Conservation (phyloP, 257 asterid species). For the Coffea canephora region DNA sequence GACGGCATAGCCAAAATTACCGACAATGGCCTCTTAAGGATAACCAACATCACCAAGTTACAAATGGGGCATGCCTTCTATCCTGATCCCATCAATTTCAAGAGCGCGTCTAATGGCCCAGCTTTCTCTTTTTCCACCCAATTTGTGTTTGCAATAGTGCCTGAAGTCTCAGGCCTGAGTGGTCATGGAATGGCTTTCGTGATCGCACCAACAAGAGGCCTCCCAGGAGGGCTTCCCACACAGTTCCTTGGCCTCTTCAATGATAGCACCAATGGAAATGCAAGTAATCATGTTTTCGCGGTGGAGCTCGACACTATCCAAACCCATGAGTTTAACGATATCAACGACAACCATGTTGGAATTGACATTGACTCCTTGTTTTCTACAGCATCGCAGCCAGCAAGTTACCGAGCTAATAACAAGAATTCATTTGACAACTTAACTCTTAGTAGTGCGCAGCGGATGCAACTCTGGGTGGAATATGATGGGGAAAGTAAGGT, state of each 20-base stretch:
- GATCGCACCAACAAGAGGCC: no score
- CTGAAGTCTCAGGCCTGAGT: no score
- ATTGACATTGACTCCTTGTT: constrained; percentile 44
- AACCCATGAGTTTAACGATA: constrained; percentile 40
- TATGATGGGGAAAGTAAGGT: constrained; percentile 25
- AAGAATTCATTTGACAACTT: constrained; percentile 30
- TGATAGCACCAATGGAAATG: constrained; percentile 39
- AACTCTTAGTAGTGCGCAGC: constrained; percentile 36
- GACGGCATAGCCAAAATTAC: no score
- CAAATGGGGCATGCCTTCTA: no score
- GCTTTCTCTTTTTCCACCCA: no score
- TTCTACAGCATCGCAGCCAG: constrained; percentile 24
- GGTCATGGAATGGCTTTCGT: no score
- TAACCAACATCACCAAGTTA: no score
- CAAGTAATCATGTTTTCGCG: constrained; percentile 29
- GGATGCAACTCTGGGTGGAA: constrained; percentile 60
- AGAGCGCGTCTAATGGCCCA: no score
- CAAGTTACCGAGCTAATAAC: constrained; percentile 35
- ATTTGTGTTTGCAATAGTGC: no score
- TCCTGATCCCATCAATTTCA: no score
- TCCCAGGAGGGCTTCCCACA: constrained; percentile 11
- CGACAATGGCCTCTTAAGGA: no score
- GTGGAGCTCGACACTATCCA: constrained; percentile 41
- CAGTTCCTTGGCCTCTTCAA: constrained; percentile 57
- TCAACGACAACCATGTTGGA: constrained; percentile 56